Percentiles rank a stretch among this genome's conserved stretches.
Conservation (phyloP, 1,284 basidiomycete species). For the Cryptococcus floricola region DNA sequence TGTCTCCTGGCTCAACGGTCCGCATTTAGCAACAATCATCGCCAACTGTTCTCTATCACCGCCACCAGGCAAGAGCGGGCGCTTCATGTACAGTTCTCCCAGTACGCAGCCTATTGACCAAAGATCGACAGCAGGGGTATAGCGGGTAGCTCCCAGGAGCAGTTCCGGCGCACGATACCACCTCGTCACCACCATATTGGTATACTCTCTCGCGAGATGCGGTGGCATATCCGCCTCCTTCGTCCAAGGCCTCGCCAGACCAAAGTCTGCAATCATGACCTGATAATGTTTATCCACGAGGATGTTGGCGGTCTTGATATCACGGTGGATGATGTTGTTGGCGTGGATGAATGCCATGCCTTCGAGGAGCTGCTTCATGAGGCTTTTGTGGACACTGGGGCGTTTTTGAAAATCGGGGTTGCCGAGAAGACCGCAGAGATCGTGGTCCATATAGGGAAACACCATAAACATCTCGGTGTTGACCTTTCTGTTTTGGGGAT, state of each 20-base stretch:
- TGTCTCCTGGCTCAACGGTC: slow-evolving; percentile 67
- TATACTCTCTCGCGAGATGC: slow-evolving; percentile 63
- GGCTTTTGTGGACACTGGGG: slow-evolving; percentile 86
- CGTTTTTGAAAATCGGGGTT: slow-evolving; percentile 78
- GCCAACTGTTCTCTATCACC: slow-evolving; percentile 87
- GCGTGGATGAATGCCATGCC: slow-evolving; percentile 93
- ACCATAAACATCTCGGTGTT: slow-evolving; percentile 81
- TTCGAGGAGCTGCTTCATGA: slow-evolving; percentile 91
- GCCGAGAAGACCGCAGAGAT: slow-evolving; percentile 88
- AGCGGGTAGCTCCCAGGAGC: slow-evolving; percentile 79
- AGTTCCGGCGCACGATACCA: slow-evolving; percentile 99
- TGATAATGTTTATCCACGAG: slow-evolving; percentile 83
- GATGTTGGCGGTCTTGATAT: slow-evolving; percentile 97
- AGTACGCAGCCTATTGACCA: slow-evolving; percentile 99
- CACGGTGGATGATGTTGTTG: slow-evolving; percentile 92
- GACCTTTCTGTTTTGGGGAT: slow-evolving; percentile 18
- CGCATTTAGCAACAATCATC: slow-evolving; percentile 85
- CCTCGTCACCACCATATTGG: slow-evolving; percentile 96
- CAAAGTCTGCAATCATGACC: slow-evolving; percentile 92
- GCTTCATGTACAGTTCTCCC: slow-evolving; percentile 88
- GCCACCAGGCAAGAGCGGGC: slow-evolving; percentile 81
- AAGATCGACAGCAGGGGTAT: slow-evolving; percentile 91
- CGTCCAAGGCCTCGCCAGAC: slow-evolving; percentile 73
- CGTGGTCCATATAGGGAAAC: slow-evolving; percentile 99
- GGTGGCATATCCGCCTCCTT: slow-evolving; percentile 47